Conservation (phyloP, 306 rosid genomes). For the Adenanthera pavonina region DNA sequence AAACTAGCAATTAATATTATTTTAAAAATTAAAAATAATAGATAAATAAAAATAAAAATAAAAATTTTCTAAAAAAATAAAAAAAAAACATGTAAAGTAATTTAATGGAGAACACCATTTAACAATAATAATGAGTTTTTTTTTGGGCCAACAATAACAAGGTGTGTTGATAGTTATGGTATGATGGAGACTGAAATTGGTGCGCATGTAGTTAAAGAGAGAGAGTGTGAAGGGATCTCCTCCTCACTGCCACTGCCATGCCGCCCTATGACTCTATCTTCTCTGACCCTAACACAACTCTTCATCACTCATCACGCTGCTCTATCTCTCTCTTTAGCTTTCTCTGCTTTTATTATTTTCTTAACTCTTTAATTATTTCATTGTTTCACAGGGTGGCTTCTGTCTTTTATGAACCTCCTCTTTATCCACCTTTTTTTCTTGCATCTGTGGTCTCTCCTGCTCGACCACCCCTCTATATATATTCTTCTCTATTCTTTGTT, state of each 20-base stretch:
- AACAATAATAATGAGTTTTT: not conserved
- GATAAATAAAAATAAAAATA: no score
- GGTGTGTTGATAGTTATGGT: not conserved
- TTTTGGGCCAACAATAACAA: no score
- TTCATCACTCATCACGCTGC: slow-evolving; percentile 39
- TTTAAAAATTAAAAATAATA: no score
- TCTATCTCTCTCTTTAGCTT: slow-evolving; percentile 25
- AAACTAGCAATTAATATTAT: no score
- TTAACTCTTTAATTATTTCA: slow-evolving; percentile 27
- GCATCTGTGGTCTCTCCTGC: not conserved
- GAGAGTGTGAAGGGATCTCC: slow-evolving; percentile 22
- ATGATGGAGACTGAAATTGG: slow-evolving; percentile 17
- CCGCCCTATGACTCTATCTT: slow-evolving; percentile 59
- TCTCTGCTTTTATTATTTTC: slow-evolving; percentile 33
- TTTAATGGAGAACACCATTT: not conserved
- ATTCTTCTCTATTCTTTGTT: not conserved
- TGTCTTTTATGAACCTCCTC: not conserved
- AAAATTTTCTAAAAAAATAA: no score
- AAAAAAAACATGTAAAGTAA: no score
- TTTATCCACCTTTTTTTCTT: not conserved
- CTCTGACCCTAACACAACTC: slow-evolving; percentile 54
- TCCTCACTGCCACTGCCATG: slow-evolving; percentile 43
- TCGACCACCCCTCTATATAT: not conserved
- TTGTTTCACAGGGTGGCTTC: slow-evolving; percentile 38
- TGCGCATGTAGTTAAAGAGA: slow-evolving; percentile 3